Conservation (phyloP, 306 rosid species). For the Cicer bijugum region DNA sequence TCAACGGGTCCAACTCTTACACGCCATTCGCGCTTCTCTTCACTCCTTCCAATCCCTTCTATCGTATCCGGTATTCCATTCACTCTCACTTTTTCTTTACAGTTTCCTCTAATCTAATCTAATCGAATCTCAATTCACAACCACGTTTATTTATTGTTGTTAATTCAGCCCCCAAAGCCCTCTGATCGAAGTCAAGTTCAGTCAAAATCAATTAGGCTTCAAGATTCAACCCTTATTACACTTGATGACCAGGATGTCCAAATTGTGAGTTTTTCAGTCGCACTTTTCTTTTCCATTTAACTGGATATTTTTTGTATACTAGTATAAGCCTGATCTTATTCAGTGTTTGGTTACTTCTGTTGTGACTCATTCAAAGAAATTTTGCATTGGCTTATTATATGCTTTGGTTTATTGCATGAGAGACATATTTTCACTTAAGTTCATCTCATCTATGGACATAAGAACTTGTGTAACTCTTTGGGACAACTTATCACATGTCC, state of each 20-base stretch:
- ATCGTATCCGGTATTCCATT: constrained; percentile 64
- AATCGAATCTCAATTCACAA: neutral
- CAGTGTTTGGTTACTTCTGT: neutral
- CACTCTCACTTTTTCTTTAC: neutral
- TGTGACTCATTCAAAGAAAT: too few relatives aligned
- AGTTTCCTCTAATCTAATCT: neutral
- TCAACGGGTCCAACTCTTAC: constrained; percentile 77
- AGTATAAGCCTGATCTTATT: neutral
- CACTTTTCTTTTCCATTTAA: neutral
- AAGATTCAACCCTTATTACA: constrained; percentile 72
- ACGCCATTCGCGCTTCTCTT: constrained; percentile 74
- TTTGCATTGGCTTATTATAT: too few relatives aligned
- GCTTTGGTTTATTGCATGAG: too few relatives aligned
- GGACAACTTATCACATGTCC: too few relatives aligned
- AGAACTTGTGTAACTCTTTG: too few relatives aligned
- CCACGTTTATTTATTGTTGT: neutral
- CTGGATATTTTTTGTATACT: constrained; percentile 1
- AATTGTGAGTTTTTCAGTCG: constrained; percentile 59
- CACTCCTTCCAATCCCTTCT: constrained; percentile 70
- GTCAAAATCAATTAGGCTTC: constrained; percentile 76
- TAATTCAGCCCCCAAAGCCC: constrained; percentile 67
- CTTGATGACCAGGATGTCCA: constrained; percentile 92
- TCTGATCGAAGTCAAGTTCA: constrained; percentile 87
- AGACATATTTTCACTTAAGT: too few relatives aligned
- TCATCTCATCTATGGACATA: too few relatives aligned